Conservation (phyloP, 176 grass and related monocot species). For the Oryza australiensis region DNA sequence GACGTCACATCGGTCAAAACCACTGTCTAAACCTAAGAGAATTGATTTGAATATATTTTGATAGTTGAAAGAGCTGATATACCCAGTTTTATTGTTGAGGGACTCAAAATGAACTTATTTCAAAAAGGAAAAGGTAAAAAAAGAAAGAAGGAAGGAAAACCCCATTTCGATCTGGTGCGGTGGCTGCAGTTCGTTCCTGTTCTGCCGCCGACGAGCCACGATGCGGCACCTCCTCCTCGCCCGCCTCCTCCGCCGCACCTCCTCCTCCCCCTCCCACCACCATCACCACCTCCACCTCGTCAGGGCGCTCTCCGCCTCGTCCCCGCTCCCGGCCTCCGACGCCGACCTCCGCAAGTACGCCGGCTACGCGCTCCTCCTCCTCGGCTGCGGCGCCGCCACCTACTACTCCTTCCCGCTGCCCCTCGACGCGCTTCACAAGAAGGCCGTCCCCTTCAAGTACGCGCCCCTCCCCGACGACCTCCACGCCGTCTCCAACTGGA, state of each 20-base stretch:
- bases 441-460: conserved; percentile 77
- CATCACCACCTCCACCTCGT: conserved; percentile 28
- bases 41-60: too few species aligned
- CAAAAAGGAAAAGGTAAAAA: too few species aligned
- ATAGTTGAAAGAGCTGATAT: too few species aligned
- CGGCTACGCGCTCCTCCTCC: conserved; percentile 62
- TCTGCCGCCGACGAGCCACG: neutral
- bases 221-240: conserved; percentile 56
- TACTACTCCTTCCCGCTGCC: conserved; percentile 84
- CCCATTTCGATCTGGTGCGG: too few species aligned
- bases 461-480: conserved; percentile 79
- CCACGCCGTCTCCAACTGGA: conserved; percentile 88
- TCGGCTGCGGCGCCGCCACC: conserved; percentile 69
- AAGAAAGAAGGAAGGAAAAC: too few species aligned
- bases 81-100: too few species aligned
- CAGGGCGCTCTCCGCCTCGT: conserved; percentile 35
- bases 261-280: neutral
- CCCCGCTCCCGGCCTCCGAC: conserved; percentile 44
- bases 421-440: conserved; percentile 73
- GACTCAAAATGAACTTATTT: too few species aligned
- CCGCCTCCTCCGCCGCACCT: conserved; percentile 40
- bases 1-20: too few species aligned
- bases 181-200: too few species aligned
- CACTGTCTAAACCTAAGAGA: too few species aligned
- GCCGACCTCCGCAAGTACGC: conserved; percentile 65